Percentiles rank a stretch among this genome's conserved stretches.
These are phyloP conservation scores for Trichophyton simii DNA, from an alignment of 2,329 filamentous ascomycete genomes.

Conservation along the genomic window DNA sequence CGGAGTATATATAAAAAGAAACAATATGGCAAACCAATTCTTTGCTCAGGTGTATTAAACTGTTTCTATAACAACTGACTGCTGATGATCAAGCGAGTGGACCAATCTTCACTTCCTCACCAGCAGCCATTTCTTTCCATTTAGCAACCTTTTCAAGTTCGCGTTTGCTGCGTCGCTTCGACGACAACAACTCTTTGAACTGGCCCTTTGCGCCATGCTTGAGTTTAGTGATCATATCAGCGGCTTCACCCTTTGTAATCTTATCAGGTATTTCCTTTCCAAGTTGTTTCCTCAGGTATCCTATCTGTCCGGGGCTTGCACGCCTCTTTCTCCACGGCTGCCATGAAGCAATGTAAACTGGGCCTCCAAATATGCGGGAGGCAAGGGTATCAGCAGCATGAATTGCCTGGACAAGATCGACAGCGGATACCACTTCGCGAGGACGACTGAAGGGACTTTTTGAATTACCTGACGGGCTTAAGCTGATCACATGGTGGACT, in stretches of 20 bases:
- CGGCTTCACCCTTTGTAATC: constrained; percentile 67
- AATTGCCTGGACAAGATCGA: constrained; percentile 61
- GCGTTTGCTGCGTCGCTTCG: constrained; percentile 38
- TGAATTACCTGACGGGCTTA: constrained; percentile 19
- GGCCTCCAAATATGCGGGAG: constrained; percentile 47
- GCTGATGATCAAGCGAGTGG: constrained; percentile 20
- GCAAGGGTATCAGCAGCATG: constrained; percentile 78
- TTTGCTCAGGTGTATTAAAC: neutral
- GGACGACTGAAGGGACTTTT: constrained; percentile 54
- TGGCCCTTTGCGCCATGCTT: constrained; percentile 63
- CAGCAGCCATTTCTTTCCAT: constrained; percentile 17
- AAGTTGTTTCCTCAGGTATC: constrained; percentile 32
- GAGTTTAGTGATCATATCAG: constrained; percentile 83
- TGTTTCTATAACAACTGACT: neutral
- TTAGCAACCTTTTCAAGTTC: constrained; percentile 23
- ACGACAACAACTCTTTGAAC: constrained; percentile 44
- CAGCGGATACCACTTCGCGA: constrained; percentile 51
- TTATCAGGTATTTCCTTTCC: constrained; percentile 39
- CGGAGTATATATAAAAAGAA: too few relatives aligned
- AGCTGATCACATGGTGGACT: constrained; percentile 22
- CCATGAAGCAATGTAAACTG: constrained; percentile 51
- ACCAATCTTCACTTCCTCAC: constrained; percentile 37
- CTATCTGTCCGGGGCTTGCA: constrained; percentile 43
- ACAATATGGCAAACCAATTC: too few relatives aligned
- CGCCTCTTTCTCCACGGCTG: constrained; percentile 58